Percentiles rank a stretch among this genome's conserved stretches.
Evolutionary conservation across 2,329 filamentous ascomycete genomes (phyloP).

Genomic region (Neopestalotiopsis rosae): DNA sequence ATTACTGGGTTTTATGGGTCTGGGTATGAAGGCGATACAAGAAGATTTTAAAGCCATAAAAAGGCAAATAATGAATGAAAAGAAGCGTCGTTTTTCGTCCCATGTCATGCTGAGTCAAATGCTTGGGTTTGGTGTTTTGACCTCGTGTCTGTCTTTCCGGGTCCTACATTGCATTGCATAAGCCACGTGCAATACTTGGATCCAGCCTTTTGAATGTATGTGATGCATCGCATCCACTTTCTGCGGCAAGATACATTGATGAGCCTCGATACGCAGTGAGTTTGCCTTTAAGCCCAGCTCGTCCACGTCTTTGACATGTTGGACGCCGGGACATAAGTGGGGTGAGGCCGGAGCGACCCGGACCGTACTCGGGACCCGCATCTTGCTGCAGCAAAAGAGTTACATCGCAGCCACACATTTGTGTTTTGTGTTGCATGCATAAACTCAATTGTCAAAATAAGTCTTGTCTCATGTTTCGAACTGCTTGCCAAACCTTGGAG

Average conservation of each 20-base stretch:
- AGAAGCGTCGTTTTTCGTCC: background rate
- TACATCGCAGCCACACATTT: too few relatives aligned
- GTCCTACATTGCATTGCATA: too few relatives aligned
- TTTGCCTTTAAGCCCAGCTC: background rate
- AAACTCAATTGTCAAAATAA: background rate
- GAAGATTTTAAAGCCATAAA: background rate
- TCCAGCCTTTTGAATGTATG: too few relatives aligned
- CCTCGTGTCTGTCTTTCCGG: too few relatives aligned
- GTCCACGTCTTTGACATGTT: background rate
- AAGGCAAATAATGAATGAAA: background rate
- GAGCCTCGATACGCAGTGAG: too few relatives aligned
- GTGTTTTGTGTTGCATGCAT: background rate
- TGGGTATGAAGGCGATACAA: background rate
- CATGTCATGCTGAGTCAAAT: background rate
- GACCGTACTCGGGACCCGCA: background rate
- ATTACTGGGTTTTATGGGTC: slow-evolving; percentile 10
- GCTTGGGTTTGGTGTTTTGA: background rate
- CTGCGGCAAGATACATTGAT: too few relatives aligned
- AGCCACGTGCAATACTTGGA: too few relatives aligned
- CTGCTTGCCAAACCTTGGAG: background rate
- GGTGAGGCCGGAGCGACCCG: background rate
- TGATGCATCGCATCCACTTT: too few relatives aligned
- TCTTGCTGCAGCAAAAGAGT: background rate
- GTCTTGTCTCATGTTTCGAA: background rate
- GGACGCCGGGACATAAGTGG: background rate